Evolutionary conservation across 495 filamentous ascomycete genomes (phyloP).

Genomic region (Lophiostoma macrostomum): DNA sequence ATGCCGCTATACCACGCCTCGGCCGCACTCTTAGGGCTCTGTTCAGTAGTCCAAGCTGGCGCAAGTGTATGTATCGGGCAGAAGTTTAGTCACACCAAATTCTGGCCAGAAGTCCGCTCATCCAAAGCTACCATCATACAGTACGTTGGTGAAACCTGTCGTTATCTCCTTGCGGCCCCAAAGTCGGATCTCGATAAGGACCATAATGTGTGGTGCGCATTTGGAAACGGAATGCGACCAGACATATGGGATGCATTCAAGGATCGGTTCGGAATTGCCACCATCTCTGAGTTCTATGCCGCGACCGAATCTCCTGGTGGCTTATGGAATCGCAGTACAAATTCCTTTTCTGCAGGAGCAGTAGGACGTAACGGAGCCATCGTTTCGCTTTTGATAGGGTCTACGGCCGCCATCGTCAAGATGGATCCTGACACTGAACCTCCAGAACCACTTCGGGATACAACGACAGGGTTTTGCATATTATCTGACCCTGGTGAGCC

Average conservation of each 20-base stretch:
- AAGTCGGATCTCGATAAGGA: constrained; percentile 69
- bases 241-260: constrained; percentile 91
- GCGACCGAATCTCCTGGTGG: constrained; percentile 76
- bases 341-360: constrained; percentile 73
- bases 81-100: constrained; percentile 77
- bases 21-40: constrained; percentile 68
- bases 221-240: constrained; percentile 88
- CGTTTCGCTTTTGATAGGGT: constrained; percentile 52
- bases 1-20: constrained; percentile 97
- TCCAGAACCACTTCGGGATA: constrained; percentile 66
- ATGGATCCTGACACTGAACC: constrained; percentile 63
- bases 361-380: constrained; percentile 74
- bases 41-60: constrained; percentile 56
- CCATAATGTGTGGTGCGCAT: constrained; percentile 74
- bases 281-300: constrained; percentile 85
- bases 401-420: constrained; percentile 57
- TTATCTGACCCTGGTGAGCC: constrained; percentile 58
- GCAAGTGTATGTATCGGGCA: constrained; percentile 69
- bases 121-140: constrained; percentile 79
- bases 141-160: constrained; percentile 92
- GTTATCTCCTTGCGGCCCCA: constrained; percentile 78
- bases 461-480: constrained; percentile 69
- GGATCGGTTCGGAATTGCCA: constrained; percentile 76
- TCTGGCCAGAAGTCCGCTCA: constrained; percentile 75
- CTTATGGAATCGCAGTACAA: constrained; percentile 72